Conservation (phyloP, 345 rosid genomes). For the Jatropha curcas region DNA sequence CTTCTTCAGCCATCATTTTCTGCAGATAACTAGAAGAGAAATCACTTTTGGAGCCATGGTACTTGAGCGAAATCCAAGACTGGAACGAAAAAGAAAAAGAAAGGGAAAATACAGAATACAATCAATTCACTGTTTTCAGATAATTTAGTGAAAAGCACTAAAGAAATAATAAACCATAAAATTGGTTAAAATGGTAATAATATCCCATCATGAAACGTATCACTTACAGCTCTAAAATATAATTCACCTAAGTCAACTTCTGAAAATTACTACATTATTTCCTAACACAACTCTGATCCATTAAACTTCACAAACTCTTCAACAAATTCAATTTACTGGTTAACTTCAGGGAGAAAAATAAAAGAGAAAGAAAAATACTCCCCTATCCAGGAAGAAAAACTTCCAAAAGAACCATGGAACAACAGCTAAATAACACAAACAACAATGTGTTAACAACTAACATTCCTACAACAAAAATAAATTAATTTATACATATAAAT, state of each 20-base stretch:
- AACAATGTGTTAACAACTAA: neutral
- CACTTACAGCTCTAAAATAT: neutral
- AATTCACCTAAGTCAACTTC: neutral
- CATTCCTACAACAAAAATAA: neutral
- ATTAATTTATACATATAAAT: conserved; percentile 1
- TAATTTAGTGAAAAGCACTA: neutral
- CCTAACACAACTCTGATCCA: neutral
- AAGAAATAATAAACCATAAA: neutral
- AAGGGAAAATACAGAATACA: conserved; percentile 9
- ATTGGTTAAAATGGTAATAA: neutral
- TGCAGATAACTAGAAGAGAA: conserved; percentile 52
- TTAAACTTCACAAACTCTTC: neutral
- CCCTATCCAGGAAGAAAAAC: neutral
- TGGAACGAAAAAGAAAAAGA: conserved; percentile 31
- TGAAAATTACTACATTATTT: neutral
- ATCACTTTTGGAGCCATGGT: conserved; percentile 72
- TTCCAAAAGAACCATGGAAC: neutral
- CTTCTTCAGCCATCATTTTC: conserved; percentile 56
- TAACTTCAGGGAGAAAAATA: neutral
- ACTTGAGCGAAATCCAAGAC: conserved; percentile 75
- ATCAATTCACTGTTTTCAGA: conserved; percentile 12
- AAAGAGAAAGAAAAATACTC: neutral
- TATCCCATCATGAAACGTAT: neutral
- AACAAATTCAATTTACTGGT: neutral
- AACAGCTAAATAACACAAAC: too few relatives aligned